Base-by-base conservation (phyloP, 148 eudicot genomes). In the Camellia lanceoleosa region DNA sequence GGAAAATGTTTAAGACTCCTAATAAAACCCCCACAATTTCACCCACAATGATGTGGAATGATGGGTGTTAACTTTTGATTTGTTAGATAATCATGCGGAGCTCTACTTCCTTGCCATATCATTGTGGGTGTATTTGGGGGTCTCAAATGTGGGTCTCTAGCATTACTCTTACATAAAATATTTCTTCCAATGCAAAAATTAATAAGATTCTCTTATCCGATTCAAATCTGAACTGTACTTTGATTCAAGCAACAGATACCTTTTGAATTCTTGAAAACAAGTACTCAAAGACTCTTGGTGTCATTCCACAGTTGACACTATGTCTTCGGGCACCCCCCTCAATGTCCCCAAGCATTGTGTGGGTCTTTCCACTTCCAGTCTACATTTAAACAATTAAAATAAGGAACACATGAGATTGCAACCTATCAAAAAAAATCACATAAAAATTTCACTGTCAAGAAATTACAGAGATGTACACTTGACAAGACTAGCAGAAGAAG, bases 301-400 rank as follows among this genome's bases (percentile, higher is more conserved):
- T 96, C 99, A 96, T 96, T 65, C 99, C 99, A 82, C 97, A 92
- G 64, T 96, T 94, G 59, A 92, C 97, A 82, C 99, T 96, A 66
- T 96, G 93, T 83, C 99, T 89, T 84, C 98, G 81, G 69, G 97
- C 89, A 68, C 99, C 99, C 79, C 90, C 97, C 83, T 96, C 99
- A 60, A 96, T 90, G 76, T 96, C 99, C 75, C 75, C 74, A 81
- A 95, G 87, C 98, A 95, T 95, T 47, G 98, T 95, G 75, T 95
- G 98, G 41, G 98, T 95, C 80, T 95, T 95, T 51, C 98, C 98
- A 93, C 98, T 95, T 72, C 97, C 97, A 83, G 97, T 93, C 97
- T 93, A 85, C 60, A 47, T 30, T 42, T 19, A 47, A 70, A 60
- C 64, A 60, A 15, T 60, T 56, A 12, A 56, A 56, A 11, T 56